A percentile compares a stretch with the other conserved stretches of the same genome.
Evolutionary conservation across 306 rosid species (phyloP).

Genomic region (Clitoria ternatea): DNA sequence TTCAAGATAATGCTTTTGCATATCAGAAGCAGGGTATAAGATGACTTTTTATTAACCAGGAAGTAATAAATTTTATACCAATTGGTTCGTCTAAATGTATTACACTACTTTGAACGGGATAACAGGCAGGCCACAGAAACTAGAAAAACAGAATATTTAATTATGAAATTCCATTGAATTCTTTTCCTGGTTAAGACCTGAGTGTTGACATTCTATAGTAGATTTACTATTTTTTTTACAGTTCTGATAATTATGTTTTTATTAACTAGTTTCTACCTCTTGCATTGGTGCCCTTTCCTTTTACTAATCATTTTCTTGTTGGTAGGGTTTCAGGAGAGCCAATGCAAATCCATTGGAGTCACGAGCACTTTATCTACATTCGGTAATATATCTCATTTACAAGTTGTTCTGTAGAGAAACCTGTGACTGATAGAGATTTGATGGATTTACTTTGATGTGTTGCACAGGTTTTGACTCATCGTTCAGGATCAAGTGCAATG

Average conservation of each 20-base stretch:
- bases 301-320: constrained; percentile 24
- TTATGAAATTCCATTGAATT: neutral
- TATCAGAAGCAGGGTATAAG: too few species aligned
- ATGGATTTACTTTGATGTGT: constrained; percentile 23
- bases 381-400: constrained; percentile 42
- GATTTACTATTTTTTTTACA: neutral
- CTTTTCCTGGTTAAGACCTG: neutral
- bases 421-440: neutral
- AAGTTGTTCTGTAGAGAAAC: constrained; percentile 15
- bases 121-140: neutral
- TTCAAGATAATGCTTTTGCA: too few species aligned
- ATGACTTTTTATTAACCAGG: too few species aligned
- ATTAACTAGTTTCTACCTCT: neutral
- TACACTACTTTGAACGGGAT: neutral
- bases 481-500: constrained; percentile 76
- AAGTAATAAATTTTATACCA: too few species aligned
- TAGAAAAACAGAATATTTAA: neutral
- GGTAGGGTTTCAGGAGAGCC: constrained; percentile 72
- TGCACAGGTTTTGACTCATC: constrained; percentile 88
- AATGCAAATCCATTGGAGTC: constrained; percentile 49
- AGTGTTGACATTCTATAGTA: neutral
- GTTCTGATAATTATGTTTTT: neutral
- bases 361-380: constrained; percentile 73
- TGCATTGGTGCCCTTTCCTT: constrained; percentile 9
- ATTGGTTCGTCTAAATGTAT: neutral